Base-by-base conservation (phyloP, 2,329 filamentous ascomycete genomes). In the Chrysosporium queenslandicum region DNA sequence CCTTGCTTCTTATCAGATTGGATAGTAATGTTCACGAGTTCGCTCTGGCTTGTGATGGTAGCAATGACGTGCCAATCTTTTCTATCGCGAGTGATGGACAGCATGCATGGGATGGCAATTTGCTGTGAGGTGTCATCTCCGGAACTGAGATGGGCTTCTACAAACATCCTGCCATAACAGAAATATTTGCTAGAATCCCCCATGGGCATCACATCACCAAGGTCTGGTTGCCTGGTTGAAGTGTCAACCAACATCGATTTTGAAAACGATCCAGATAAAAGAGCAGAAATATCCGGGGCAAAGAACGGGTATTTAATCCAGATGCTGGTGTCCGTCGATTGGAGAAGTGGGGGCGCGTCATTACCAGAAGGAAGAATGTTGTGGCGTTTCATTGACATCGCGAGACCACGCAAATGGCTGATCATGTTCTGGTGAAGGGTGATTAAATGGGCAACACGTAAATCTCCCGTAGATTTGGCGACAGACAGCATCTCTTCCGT, bases 311-410 rank as follows among this genome's bases (percentile, higher is more conserved):
- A 92, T 52, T 83, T 77, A 14, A 90, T 65, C 88, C 87, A 95
- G 36, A 94, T 85, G 0, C 79, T 81, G 50, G 86, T 86, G 63
- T 95, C 85, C 55, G 91, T 82, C 1, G 82, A 81, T 61, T 88
- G 85, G 1, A 85, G 84, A n/a, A 90, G 74, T 40, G 48, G 77
- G 0, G 80, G 73, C 45, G 83, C 79, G 50, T 83, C 77, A 0
- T 83, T 78, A 47, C 74, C 66, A 1, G 76, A 73, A 0, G 87
- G 84, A 59, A 95, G 74, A 53, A 92, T 82, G 20, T 83, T 81
- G 61, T 94, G 94, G 49, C 86, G 77, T 66, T 86, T 84, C 85
- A 95, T 94, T 0, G 87, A 94, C 59, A 85, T 78, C 3, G 86
- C 74, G 36, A 95, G 68, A 56, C 90, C 86, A 55, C 80, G 82